A percentile compares a stretch with the other conserved stretches of the same genome.
phyloP scores from a whole-genome alignment of 495 filamentous ascomycete genomes.

The Neurospora sp. region DNA sequence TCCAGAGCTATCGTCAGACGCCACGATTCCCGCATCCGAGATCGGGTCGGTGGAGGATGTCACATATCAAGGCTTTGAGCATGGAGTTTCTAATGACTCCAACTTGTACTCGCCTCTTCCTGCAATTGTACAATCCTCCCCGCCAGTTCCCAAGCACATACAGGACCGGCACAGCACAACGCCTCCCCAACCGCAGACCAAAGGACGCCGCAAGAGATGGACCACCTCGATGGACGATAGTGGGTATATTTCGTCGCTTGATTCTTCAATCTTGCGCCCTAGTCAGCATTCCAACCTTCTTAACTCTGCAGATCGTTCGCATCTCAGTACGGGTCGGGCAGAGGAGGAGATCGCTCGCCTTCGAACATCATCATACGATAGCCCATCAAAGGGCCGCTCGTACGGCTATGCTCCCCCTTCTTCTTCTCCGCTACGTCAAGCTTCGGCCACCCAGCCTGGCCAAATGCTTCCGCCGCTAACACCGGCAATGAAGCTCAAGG shows the following conservation, averaged over 20 bases:
- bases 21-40: slow-evolving; percentile 86
- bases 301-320: slow-evolving; percentile 63
- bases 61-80: slow-evolving; percentile 35
- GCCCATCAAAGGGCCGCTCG: slow-evolving; percentile 59
- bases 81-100: slow-evolving; percentile 44
- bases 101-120: slow-evolving; percentile 50
- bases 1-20: slow-evolving; percentile 78
- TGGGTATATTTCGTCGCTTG: slow-evolving; percentile 95
- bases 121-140: slow-evolving; percentile 66
- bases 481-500: slow-evolving; percentile 75
- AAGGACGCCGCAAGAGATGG: slow-evolving; percentile 60
- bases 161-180: slow-evolving; percentile 58
- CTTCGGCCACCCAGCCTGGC: slow-evolving; percentile 33
- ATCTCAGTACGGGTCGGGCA: slow-evolving; percentile 74
- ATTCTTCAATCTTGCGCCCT: slow-evolving; percentile 78
- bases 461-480: slow-evolving; percentile 75
- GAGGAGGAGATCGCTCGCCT: slow-evolving; percentile 95
- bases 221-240: slow-evolving; percentile 77
- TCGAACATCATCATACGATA: slow-evolving; percentile 86
- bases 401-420: slow-evolving; percentile 37
- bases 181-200: slow-evolving; percentile 53
- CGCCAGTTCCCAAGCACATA: slow-evolving; percentile 60
- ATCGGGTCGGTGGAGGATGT: slow-evolving; percentile 54
- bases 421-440: slow-evolving; percentile 52
- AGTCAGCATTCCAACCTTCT: slow-evolving; percentile 49